Percentiles rank a stretch among this genome's conserved stretches.
phyloP scores from a whole-genome alignment of 1,139 yeast species.

The Debaryomycetaceae sp. region DNA sequence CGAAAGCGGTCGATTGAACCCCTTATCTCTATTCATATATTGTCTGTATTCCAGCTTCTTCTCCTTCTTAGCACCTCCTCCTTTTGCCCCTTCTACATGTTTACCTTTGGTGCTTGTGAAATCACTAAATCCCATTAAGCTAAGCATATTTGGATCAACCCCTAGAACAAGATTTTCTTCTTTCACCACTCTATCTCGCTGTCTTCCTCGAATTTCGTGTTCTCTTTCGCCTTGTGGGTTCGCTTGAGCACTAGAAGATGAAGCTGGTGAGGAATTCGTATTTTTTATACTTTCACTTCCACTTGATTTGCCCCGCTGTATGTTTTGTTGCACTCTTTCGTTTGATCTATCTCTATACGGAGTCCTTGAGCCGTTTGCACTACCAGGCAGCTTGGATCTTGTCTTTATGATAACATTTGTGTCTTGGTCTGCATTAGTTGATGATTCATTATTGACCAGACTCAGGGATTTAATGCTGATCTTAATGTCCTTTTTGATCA shows the following conservation, averaged over 20 bases:
- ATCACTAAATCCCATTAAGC: constrained; percentile 64
- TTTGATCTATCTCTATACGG: constrained; percentile 10
- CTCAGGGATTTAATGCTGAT: constrained; percentile 1
- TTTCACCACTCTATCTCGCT: constrained; percentile 17
- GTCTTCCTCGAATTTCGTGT: constrained; percentile 25
- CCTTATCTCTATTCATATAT: constrained; percentile 63
- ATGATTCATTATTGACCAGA: neutral
- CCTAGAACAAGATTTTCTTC: constrained; percentile 4
- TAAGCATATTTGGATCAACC: constrained; percentile 26
- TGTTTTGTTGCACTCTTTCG: constrained; percentile 3
- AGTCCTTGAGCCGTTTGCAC: constrained; percentile 3
- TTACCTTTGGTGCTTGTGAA: constrained; percentile 63
- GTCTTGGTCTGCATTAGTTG: neutral
- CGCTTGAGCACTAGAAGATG: no score
- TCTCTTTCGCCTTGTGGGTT: no score
- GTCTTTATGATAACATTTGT: constrained; percentile 11
- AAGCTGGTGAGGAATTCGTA: no score
- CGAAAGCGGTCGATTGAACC: constrained; percentile 60
- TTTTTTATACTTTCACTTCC: no score
- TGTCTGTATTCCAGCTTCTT: constrained; percentile 55
- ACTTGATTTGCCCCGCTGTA: no score
- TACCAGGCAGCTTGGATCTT: constrained; percentile 21
- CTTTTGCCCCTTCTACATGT: constrained; percentile 51
- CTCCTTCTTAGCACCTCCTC: constrained; percentile 43
- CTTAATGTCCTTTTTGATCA: neutral